phyloP scores from a whole-genome alignment of 352 stramenopile genomes.

The Phytopythium chamaehyphon region DNA sequence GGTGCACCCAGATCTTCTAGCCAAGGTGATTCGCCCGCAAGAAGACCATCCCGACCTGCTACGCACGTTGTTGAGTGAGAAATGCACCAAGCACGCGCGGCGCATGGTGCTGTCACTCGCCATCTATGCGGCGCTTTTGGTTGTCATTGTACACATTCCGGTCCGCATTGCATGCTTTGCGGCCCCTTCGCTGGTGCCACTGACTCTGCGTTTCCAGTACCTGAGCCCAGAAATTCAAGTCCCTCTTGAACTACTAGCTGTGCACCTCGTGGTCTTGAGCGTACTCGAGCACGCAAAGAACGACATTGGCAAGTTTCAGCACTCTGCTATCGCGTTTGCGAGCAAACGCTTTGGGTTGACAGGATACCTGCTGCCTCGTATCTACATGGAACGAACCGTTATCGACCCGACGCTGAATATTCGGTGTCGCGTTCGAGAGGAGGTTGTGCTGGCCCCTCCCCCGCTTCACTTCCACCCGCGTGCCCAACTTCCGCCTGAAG shows the following conservation, averaged over 20 bases:
- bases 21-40: slow-evolving; percentile 89
- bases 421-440: slow-evolving; percentile 1
- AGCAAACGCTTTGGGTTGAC: slow-evolving; percentile 61
- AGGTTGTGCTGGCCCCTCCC: slow-evolving; percentile 50
- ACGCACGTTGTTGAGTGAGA: slow-evolving; percentile 93
- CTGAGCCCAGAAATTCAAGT: slow-evolving; percentile 93
- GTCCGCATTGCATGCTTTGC: slow-evolving; percentile 57
- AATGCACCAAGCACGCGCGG: slow-evolving; percentile 89
- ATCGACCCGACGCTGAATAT: slow-evolving; percentile 5
- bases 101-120: slow-evolving; percentile 91
- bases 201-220: slow-evolving; percentile 90
- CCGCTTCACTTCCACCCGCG: slow-evolving; percentile 81
- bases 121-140: slow-evolving; percentile 89
- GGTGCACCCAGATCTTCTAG: slow-evolving; percentile 90
- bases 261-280: slow-evolving; percentile 94
- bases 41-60: slow-evolving; percentile 96
- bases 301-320: slow-evolving; percentile 74
- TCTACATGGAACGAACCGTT: slow-evolving; percentile 24
- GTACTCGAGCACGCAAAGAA: slow-evolving; percentile 92
- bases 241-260: slow-evolving; percentile 93
- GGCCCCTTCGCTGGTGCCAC: slow-evolving; percentile 54
- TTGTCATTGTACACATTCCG: slow-evolving; percentile 86
- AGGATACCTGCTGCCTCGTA: slow-evolving; percentile 66
- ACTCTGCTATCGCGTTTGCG: slow-evolving; percentile 53
- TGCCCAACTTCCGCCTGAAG: slow-evolving; percentile 57